Evolutionary conservation across 805 yeast genomes (phyloP), one percentile per base, ranked within the genome.

Genomic region (Nakazawaea peltata): DNA sequence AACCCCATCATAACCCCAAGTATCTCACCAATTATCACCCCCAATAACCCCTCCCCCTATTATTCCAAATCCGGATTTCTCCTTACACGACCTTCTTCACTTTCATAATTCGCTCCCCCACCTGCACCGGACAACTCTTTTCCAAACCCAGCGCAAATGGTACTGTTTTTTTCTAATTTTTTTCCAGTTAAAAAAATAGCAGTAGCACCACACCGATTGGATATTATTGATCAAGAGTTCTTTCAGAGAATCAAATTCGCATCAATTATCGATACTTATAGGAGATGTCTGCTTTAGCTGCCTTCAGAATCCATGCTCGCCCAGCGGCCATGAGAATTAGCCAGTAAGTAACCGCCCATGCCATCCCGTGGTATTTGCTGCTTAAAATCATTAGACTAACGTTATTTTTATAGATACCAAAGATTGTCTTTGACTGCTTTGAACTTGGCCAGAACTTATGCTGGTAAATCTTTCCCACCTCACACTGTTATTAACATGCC

Each of bases 401-500:
- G 14, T 13, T 7, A n/a, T n/a, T n/a, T n/a, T n/a, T n/a, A 5
- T 19, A 43, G 46, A 24, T 33, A 26, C 18, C 39, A 30, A 30
- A 36, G 46, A 33, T 30, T 43, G 21, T 36, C 46, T 13, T 28
- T 28, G 21, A 25, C 40, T 19, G 36, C 46, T 30, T 28, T 39
- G 35, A 45, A 39, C 46, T 47, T 44, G 30, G 48, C 45, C 27
- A 43, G 48, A 30, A 39, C 45, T 21, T 44, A 44, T 33, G 48
- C 48, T 30, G 41, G 39, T 11, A 34, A 41, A 39, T 28, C 56
- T 30, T 59, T 51, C 46, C 65, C 63, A 25, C 53, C 47, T 15
- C 97, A 92, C 63, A 76, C 82, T 41, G 78, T 92, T 53, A 86
- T 92, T 50, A 81, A 80, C 57, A 92, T 92, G 98, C 99, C 98